Base-by-base conservation (phyloP, 164 flowering plant genomes). In the Annona cherimola region DNA sequence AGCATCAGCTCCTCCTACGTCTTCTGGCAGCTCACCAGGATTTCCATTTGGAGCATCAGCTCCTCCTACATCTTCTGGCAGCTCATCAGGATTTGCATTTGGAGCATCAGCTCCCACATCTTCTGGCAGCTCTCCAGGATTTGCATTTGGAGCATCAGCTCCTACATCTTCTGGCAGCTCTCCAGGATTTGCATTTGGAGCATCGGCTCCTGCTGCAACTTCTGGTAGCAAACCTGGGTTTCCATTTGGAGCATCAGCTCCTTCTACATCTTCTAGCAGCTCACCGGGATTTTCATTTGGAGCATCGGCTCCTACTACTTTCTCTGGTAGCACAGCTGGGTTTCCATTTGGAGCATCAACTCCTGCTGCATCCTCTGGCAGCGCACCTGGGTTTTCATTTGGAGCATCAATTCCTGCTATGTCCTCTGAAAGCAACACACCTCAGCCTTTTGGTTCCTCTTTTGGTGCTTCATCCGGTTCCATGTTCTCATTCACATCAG, bases 401-500 rank as follows among this genome's bases (percentile, higher is more conserved):
- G 89, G 84, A 40, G 79, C 81, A 77, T 74, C 87, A 26, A 3
- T 82, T 76, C 45, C 86, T 66, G 62, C 75, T 57, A 2, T 16
- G 2, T 2, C 57, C 57, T 50, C 57, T 50, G 57, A 16, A 50
- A 73, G 60, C 45, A 78, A 78, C 74, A 69, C 78, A 3, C 75
- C 85, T 26, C 19, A 74, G 12, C 5, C 78, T 2, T 85, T 85
- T 76, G 86, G 82, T 3, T 79, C 85, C 46, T 68, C 88, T 43
- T 35, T 50, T 14, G 77, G 73, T 68, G 70, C 84, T 3, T 77
- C 95, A 69, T 66, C 90, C 41, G 76, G 79, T 42, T 71, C 88
- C 0, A 35, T 63, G 16, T 89, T 87, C 73, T 75, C 89, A 69
- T 89, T 86, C 73, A 73, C 77, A 65, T 75, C 90, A 45, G 65